Conservation (phyloP, 2,329 filamentous ascomycete species). For the Chaetomiaceae sp. region DNA sequence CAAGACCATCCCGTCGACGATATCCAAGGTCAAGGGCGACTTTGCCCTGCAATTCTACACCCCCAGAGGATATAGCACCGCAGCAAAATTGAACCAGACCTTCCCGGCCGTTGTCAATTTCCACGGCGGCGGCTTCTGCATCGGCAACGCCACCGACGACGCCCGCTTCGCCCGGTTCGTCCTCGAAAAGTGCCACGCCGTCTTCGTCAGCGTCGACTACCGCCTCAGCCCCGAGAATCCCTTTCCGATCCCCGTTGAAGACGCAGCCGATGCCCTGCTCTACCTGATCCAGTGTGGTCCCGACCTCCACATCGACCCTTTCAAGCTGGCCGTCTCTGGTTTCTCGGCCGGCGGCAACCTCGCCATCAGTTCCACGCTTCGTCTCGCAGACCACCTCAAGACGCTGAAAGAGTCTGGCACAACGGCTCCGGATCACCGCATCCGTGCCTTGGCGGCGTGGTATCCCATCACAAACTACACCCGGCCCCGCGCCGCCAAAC, state of each 20-base stretch:
- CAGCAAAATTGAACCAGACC: constrained; percentile 21
- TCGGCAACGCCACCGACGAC: constrained; percentile 60
- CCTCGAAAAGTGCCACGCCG: constrained; percentile 46
- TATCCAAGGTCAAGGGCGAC: constrained; percentile 30
- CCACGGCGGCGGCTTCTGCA: constrained; percentile 63
- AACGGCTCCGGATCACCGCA: constrained; percentile 38
- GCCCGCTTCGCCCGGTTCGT: constrained; percentile 55
- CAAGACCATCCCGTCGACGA: constrained; percentile 45
- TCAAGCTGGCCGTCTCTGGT: constrained; percentile 54
- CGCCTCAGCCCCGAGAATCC: constrained; percentile 61
- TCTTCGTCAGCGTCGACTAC: constrained; percentile 63
- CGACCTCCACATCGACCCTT: constrained; percentile 53
- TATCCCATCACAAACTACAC: constrained; percentile 62
- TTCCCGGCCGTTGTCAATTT: constrained; percentile 58
- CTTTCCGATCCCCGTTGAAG: constrained; percentile 61
- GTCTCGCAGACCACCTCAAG: constrained; percentile 29
- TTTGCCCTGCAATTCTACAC: constrained; percentile 42
- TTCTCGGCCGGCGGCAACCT: constrained; percentile 60
- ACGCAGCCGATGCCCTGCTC: constrained; percentile 59
- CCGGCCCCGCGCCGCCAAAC: constrained; percentile 50
- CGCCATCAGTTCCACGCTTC: constrained; percentile 41
- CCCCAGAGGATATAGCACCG: constrained; percentile 34
- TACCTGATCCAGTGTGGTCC: constrained; percentile 53
- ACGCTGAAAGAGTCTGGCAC: constrained; percentile 38
- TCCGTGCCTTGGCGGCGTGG: constrained; percentile 53